Percentiles rank a stretch among this genome's conserved stretches.
Evolutionary conservation across 108 stramenopile species (phyloP).

Genomic region (Skeletonema marinoi): DNA sequence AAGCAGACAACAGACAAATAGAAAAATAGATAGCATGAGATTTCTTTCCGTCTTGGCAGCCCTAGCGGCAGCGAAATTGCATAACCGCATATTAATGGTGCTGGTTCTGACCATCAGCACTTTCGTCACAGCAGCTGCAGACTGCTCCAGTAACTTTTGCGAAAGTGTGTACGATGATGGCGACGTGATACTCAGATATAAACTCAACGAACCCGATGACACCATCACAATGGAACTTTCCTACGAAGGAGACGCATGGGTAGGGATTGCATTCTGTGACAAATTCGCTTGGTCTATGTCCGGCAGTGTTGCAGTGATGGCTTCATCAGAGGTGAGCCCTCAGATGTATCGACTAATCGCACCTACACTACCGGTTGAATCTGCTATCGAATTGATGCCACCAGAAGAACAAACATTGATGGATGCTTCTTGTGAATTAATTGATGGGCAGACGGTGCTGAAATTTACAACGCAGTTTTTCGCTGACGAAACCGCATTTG

Average conservation of each 20-base stretch:
- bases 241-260: slow-evolving; percentile 11
- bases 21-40: background rate
- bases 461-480: background rate
- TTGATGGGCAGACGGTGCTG: background rate
- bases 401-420: background rate
- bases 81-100: no score
- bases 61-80: background rate
- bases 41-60: background rate
- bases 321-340: slow-evolving; percentile 11
- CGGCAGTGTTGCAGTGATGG: slow-evolving; percentile 15
- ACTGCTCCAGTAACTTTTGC: background rate
- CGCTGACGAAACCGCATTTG: background rate
- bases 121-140: background rate
- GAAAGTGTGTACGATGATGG: background rate
- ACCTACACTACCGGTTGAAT: background rate
- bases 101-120: no score
- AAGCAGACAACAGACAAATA: no score
- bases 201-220: slow-evolving; percentile 1
- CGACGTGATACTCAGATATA: background rate
- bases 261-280: slow-evolving; percentile 10
- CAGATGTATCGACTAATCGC: slow-evolving; percentile 7
- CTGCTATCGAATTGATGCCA: background rate
- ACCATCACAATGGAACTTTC: slow-evolving; percentile 14
- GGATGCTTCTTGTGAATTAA: background rate
- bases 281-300: slow-evolving; percentile 4